A percentile compares a stretch with the other conserved stretches of the same genome.
Conservation (phyloP, 129 eudicot species). For the Artemisia annua region DNA sequence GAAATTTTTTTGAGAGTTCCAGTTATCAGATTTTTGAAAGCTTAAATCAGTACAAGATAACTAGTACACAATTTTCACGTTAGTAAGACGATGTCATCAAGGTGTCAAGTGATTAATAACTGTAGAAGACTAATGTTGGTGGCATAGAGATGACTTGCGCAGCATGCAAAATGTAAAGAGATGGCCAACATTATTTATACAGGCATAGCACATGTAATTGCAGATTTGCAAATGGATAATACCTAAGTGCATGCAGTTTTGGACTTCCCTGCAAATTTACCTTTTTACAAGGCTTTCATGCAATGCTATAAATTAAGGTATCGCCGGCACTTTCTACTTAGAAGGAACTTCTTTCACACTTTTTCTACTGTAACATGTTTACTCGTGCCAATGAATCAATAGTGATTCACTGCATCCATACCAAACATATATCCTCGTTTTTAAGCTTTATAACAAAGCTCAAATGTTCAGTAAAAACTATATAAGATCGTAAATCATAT, state of each 20-base stretch:
- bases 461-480: background rate
- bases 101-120: background rate
- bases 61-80: constrained; percentile 1
- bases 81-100: constrained; percentile 1
- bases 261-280: no score
- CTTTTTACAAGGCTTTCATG: no score
- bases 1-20: no score
- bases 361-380: no score
- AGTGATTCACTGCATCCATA: no score
- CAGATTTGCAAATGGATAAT: no score
- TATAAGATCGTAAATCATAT: no score
- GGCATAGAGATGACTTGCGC: background rate
- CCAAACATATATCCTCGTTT: background rate
- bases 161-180: constrained; percentile 7
- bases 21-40: background rate
- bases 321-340: no score
- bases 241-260: no score
- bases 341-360: no score
- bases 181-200: background rate
- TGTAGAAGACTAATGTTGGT: background rate
- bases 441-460: background rate
- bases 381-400: no score
- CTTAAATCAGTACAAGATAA: constrained; percentile 13
- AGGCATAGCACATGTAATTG: background rate
- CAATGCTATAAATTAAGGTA: no score